Evolutionary conservation across 2,329 filamentous ascomycete genomes (phyloP).

Genomic region (Coniochaeta pulveracea): DNA sequence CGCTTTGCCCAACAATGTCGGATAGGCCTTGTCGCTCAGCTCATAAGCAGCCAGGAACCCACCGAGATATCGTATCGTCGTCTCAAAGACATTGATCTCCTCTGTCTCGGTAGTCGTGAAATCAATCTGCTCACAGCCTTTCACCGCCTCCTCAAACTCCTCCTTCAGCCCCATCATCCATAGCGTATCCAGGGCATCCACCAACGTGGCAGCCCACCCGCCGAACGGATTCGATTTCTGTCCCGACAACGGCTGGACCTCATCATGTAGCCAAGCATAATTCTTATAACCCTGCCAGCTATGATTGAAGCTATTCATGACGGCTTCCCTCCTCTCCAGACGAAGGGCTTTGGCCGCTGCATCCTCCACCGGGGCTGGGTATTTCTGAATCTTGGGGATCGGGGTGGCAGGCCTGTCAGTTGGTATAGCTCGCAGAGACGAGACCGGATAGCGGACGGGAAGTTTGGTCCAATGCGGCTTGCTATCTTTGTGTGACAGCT

Average conservation of each 20-base stretch:
- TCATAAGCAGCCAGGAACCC: slow-evolving; percentile 57
- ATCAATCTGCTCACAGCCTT: slow-evolving; percentile 44
- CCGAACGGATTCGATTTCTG: slow-evolving; percentile 43
- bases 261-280: slow-evolving; percentile 51
- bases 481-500: neutral
- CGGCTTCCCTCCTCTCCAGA: slow-evolving; percentile 26
- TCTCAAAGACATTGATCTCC: slow-evolving; percentile 56
- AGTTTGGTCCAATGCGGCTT: slow-evolving; percentile 19
- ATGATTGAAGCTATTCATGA: slow-evolving; percentile 39
- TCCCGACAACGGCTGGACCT: slow-evolving; percentile 44
- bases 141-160: slow-evolving; percentile 52
- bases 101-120: slow-evolving; percentile 39
- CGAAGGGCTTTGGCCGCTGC: slow-evolving; percentile 20
- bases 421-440: slow-evolving; percentile 22
- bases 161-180: slow-evolving; percentile 57
- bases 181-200: slow-evolving; percentile 54
- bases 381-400: slow-evolving; percentile 52
- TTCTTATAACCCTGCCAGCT: slow-evolving; percentile 49
- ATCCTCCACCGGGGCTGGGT: slow-evolving; percentile 34
- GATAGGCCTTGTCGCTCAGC: slow-evolving; percentile 40
- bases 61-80: slow-evolving; percentile 57
- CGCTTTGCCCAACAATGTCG: slow-evolving; percentile 48
- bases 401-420: slow-evolving; percentile 26
- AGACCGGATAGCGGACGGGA: slow-evolving; percentile 22
- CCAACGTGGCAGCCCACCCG: slow-evolving; percentile 54